phyloP scores from a whole-genome alignment of 306 rosid species.

The Vigna hirtella region DNA sequence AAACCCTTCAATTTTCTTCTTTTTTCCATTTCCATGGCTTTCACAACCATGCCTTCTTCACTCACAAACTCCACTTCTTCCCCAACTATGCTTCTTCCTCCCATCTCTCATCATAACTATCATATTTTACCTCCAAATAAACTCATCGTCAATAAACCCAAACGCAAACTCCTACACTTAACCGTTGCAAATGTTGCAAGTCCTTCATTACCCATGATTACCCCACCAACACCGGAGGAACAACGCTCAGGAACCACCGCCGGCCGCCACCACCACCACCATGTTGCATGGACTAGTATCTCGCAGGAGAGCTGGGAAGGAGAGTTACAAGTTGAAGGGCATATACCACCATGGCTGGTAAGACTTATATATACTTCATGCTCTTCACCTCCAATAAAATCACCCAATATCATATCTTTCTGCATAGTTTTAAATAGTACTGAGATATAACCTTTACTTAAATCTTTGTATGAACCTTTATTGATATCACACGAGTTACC shows the following conservation, averaged over 20 bases:
- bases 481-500: conserved; percentile 2
- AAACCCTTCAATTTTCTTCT: neutral
- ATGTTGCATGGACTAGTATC: conserved; percentile 95
- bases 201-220: conserved; percentile 47
- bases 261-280: conserved; percentile 46
- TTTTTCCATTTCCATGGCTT: conserved; percentile 53
- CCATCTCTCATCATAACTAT: neutral
- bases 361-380: neutral
- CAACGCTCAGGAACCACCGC: conserved; percentile 11
- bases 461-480: neutral
- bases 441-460: neutral
- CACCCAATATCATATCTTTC: neutral
- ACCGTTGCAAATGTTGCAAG: conserved; percentile 58
- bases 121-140: conserved; percentile 40
- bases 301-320: conserved; percentile 93
- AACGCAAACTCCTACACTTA: conserved; percentile 43
- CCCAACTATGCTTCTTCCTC: conserved; percentile 39
- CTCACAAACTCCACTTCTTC: conserved; percentile 42
- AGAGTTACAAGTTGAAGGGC: conserved; percentile 76
- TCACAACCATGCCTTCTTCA: conserved; percentile 39
- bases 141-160: neutral
- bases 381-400: neutral
- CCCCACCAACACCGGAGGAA: conserved; percentile 43
- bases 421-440: neutral
- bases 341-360: conserved; percentile 88